These are phyloP conservation scores for Acanthamoeba culbertsoni DNA, from an alignment of 208 protist genomes.

Conservation along the genomic window DNA sequence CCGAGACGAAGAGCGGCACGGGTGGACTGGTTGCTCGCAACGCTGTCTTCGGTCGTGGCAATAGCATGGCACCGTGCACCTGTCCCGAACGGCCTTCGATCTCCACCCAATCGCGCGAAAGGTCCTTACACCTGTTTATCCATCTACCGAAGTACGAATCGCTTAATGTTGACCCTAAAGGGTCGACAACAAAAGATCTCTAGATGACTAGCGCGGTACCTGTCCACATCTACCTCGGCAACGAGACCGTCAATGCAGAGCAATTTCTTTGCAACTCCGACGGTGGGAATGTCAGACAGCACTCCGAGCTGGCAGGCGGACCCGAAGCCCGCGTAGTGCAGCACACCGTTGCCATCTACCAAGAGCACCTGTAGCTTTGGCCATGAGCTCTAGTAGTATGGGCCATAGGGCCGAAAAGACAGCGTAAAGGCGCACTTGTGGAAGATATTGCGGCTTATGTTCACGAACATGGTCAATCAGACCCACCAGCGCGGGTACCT, in stretches of 20 bases:
- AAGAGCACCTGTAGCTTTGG: constrained; percentile 81
- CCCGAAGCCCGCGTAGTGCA: constrained; percentile 91
- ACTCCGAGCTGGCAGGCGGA: constrained; percentile 93
- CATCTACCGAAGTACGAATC: not conserved
- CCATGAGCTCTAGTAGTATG: not conserved
- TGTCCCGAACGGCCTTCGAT: not conserved
- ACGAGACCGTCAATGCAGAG: constrained; percentile 87
- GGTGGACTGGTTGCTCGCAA: not conserved
- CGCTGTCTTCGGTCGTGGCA: not conserved
- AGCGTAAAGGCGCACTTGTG: constrained; percentile 78
- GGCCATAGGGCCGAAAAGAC: no score
- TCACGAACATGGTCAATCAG: constrained; percentile 66
- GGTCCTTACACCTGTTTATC: not conserved
- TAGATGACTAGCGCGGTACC: not conserved
- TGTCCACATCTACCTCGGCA: not conserved
- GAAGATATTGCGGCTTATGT: constrained; percentile 67
- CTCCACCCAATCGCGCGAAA: not conserved
- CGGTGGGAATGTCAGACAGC: constrained; percentile 87
- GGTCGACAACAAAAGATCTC: not conserved
- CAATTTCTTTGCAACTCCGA: constrained; percentile 88
- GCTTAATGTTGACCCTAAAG: not conserved
- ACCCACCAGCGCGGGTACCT: constrained; percentile 80
- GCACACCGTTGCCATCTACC: constrained; percentile 94
- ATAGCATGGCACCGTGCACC: not conserved
- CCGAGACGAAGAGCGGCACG: not conserved